Conservation (phyloP, 495 filamentous ascomycete species). For the Penicillium argentinense region DNA sequence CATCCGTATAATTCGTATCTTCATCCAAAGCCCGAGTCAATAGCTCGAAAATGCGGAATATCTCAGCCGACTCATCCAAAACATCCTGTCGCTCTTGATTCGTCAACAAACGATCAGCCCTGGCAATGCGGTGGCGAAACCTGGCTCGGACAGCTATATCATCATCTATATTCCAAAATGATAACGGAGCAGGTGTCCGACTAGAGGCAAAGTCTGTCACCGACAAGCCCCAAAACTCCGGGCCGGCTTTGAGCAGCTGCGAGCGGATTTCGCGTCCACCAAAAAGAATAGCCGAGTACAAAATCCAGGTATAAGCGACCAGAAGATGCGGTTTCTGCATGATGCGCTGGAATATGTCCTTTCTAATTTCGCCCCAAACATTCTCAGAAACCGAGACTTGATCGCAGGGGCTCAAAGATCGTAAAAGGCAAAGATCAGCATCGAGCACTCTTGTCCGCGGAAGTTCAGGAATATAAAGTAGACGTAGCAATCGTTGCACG, state of each 20-base stretch:
- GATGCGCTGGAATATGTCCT: conserved; percentile 16
- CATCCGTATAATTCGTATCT: background rate
- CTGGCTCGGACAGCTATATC: conserved; percentile 17
- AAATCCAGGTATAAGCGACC: conserved; percentile 57
- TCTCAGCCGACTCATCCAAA: conserved; percentile 41
- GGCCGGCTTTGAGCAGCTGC: conserved; percentile 40
- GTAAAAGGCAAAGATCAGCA: conserved; percentile 12
- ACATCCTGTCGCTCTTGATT: conserved; percentile 44
- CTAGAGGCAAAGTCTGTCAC: conserved; percentile 8
- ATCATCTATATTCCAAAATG: conserved; percentile 24
- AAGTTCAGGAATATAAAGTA: conserved; percentile 14
- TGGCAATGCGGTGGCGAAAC: conserved; percentile 29
- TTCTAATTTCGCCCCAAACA: background rate
- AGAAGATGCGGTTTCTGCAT: conserved; percentile 47
- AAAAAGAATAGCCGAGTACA: conserved; percentile 60
- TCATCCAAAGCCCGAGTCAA: conserved; percentile 16
- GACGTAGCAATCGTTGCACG: conserved; percentile 8
- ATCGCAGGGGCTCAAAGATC: background rate
- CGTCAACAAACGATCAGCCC: conserved; percentile 41
- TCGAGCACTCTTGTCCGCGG: conserved; percentile 7
- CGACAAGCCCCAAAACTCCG: conserved; percentile 44
- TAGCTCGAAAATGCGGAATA: conserved; percentile 34
- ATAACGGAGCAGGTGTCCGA: conserved; percentile 33
- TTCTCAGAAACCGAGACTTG: background rate
- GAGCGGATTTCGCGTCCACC: conserved; percentile 55